Percentiles rank a stretch among this genome's conserved stretches.
Evolutionary conservation across 164 flowering plant species (phyloP).

Genomic region (Piper longum): DNA sequence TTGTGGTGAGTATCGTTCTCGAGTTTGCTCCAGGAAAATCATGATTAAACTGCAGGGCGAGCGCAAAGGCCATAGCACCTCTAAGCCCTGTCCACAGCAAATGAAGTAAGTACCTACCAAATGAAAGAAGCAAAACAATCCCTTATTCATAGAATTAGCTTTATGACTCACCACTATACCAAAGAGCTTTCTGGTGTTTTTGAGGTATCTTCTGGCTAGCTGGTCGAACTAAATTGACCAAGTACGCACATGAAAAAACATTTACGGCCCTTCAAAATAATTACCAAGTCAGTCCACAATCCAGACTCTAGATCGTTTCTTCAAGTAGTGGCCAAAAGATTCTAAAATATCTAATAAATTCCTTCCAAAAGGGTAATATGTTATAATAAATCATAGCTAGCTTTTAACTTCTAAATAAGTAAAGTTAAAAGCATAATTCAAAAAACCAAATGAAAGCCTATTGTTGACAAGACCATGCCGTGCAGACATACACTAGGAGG

Average conservation of each 20-base stretch:
- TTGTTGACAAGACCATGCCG: too few species aligned
- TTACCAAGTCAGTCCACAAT: not conserved
- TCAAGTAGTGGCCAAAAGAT: too few species aligned
- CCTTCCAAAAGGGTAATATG: too few species aligned
- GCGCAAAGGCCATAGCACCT: constrained; percentile 99
- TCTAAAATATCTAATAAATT: too few species aligned
- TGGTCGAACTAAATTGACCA: constrained; percentile 87
- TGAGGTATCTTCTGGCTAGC: constrained; percentile 60
- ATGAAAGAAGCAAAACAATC: not conserved
- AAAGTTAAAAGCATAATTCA: too few species aligned
- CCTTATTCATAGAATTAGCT: constrained; percentile 1
- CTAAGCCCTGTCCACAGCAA: constrained; percentile 63
- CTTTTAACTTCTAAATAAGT: too few species aligned
- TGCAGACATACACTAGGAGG: too few species aligned
- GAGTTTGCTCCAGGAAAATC: constrained; percentile 99
- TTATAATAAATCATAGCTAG: too few species aligned
- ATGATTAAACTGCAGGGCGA: constrained; percentile 94
- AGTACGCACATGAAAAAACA: constrained; percentile 81
- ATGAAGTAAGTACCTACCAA: not conserved
- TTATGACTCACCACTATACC: constrained; percentile 86
- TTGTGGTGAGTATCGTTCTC: constrained; percentile 92
- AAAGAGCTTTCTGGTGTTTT: constrained; percentile 95
- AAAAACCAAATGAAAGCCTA: too few species aligned
- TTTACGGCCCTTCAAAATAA: constrained; percentile 63
- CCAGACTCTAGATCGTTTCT: too few species aligned